A percentile compares a stretch with the other conserved stretches of the same genome.
phyloP scores from a whole-genome alignment of 1,139 yeast genomes.

The Kluyveromyces marxianus region DNA sequence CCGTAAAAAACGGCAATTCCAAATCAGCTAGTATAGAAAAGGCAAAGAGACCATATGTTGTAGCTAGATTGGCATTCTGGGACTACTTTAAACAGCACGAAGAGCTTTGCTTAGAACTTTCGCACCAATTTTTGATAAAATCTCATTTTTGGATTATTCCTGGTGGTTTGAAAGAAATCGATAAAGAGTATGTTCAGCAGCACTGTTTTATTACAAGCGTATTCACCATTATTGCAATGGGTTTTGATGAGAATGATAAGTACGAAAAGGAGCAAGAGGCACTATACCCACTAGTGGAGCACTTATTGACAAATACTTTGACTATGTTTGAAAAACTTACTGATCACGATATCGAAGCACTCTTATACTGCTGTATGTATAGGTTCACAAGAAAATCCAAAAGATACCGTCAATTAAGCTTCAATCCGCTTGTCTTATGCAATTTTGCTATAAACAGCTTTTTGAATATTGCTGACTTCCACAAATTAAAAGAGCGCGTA shows the following conservation, averaged over 20 bases:
- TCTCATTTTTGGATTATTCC: slow-evolving; percentile 51
- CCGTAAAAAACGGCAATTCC: slow-evolving; percentile 20
- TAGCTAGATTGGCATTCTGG: slow-evolving; percentile 33
- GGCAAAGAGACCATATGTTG: slow-evolving; percentile 30
- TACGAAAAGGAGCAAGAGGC: slow-evolving; percentile 39
- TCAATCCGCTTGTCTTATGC: slow-evolving; percentile 43
- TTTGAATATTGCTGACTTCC: slow-evolving; percentile 38
- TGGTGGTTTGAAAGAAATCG: slow-evolving; percentile 41
- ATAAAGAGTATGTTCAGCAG: slow-evolving; percentile 35
- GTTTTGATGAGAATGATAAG: slow-evolving; percentile 42
- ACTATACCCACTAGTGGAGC: slow-evolving; percentile 39
- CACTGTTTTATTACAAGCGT: slow-evolving; percentile 46
- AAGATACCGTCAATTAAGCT: slow-evolving; percentile 35
- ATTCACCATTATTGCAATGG: slow-evolving; percentile 43
- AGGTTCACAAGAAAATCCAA: slow-evolving; percentile 44
- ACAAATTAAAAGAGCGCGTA: slow-evolving; percentile 35
- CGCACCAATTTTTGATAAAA: slow-evolving; percentile 37
- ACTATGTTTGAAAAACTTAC: slow-evolving; percentile 42
- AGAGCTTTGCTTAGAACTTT: slow-evolving; percentile 34
- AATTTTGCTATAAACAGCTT: slow-evolving; percentile 43
- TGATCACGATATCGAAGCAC: slow-evolving; percentile 50
- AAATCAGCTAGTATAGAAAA: slow-evolving; percentile 30
- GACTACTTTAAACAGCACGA: slow-evolving; percentile 37
- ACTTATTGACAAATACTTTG: slow-evolving; percentile 39
- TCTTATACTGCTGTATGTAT: slow-evolving; percentile 43